Evolutionary conservation across 2,329 filamentous ascomycete genomes (phyloP), one percentile per base, ranked within the genome.

Genomic region (Diatrype stigma): DNA sequence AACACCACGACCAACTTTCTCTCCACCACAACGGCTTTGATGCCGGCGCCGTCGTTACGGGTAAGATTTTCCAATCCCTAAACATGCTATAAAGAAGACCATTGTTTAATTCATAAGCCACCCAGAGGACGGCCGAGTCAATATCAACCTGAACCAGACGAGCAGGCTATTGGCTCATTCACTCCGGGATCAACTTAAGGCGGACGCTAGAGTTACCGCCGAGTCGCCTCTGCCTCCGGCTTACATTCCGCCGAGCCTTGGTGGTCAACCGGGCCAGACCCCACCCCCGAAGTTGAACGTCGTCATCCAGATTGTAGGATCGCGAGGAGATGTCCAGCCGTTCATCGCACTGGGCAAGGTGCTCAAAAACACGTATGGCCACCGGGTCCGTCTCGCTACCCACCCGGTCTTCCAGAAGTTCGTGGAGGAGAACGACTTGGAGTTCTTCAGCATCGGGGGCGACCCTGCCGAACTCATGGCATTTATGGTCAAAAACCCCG

Each of bases 401-500:
- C 88, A 92, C 61, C 69, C 79, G 3, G 82, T 77, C 2, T 92
- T 92, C 59, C 76, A 82, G 57, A 67, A 73, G 1, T 89, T 90
- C 57, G 83, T 91, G 3, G 78, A 84, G 53, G 81, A 87, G 48
- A 84, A 85, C 63, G 85, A 78, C 0, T 76, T 92, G 14, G 88
- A 91, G 60, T 92, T 90, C 67, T 90, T 87, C 67, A 80, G 72
- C 54, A 87, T 90, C 47, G 86, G 87, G n/a, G 87, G 87, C 2
- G 86, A 91, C 63, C 87, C 87, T 1, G 79, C 84, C 1, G 81
- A 88, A 61, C 73, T 90, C 42, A 91, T 90, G 87, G 89, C 90
- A 2, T 72, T 70, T 54, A 72, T 72, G 70, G 70, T 72, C 10
- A 66, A 63, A 47, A 73, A 72, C 19, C 70, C 71, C 0, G 68